Base-by-base conservation (phyloP, 192 early-diverging fungal genomes). In the Umbelopsis sp. region DNA sequence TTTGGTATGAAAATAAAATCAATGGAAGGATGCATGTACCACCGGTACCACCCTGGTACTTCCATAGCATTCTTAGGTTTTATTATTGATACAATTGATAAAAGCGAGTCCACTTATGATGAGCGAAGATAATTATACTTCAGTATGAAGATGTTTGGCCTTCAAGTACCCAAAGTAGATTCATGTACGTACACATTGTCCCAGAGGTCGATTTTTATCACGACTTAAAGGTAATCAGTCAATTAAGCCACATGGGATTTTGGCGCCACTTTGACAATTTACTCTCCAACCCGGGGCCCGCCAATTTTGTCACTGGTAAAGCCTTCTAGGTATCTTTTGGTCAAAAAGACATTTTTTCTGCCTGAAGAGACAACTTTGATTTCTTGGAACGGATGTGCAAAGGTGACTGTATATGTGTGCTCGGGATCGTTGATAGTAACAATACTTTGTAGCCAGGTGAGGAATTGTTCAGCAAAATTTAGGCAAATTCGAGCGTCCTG, bases 401-500 rank as follows among this genome's bases (percentile, higher is more conserved):
- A 86, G 1, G 55, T 33, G 52, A 88, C 83, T 0, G 76, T 67
- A 37, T 86, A 86, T 0, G 82, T 82, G 0, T 69, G 61, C 13
- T 70, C 70, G 3, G 82, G 77, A 70, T 88, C 82, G 64, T 88
- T 80, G 18, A 74, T 61, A 4, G 69, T 50, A 22, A 88, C 67
- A 12, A 70, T 64, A 18, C 53, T 68, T 37, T 69, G 73, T 11
- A 88, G 46, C 74, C 83, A 88, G 11, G 67, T 76, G 20, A 96
- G 75, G 2, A 96, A 73, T 16, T 79, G 70, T 55, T 91, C 80
- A 9, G 90, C 89, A 85, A 95, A 97, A 69, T 90, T 92, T 50
- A 97, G 78, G 71, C 95, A 96, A n/a, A 94, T 87, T 33, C 81
- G 86, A 37, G 93, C 79, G 73, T 95, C 87, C 84, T 85, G 52